phyloP scores from a whole-genome alignment of 352 stramenopile genomes.

The Plasmopara viticola region DNA sequence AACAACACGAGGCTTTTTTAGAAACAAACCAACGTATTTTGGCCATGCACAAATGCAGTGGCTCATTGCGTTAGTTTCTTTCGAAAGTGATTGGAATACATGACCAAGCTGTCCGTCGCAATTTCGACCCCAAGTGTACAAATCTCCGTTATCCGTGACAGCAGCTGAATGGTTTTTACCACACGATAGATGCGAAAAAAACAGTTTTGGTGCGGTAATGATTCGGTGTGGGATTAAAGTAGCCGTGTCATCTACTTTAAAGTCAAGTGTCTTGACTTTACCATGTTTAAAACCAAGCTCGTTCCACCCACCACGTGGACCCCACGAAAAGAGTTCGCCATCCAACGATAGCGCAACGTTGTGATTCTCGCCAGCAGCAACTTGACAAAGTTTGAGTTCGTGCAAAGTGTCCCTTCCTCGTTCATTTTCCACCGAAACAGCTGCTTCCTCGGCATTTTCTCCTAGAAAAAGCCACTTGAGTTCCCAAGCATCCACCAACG shows the following conservation, averaged over 20 bases:
- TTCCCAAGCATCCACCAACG: conserved; percentile 43
- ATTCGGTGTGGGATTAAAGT: conserved; percentile 32
- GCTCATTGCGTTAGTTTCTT: conserved; percentile 27
- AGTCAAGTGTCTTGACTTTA: conserved; percentile 11
- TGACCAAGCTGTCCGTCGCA: conserved; percentile 84
- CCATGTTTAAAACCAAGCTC: conserved; percentile 38
- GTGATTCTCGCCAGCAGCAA: conserved; percentile 51
- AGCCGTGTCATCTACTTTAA: conserved; percentile 12
- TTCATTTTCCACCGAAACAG: background rate
- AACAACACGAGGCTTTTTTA: conserved; percentile 33
- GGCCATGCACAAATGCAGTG: conserved; percentile 66
- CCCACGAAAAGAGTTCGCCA: conserved; percentile 63
- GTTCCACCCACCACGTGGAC: conserved; percentile 23
- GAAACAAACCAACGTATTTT: conserved; percentile 61
- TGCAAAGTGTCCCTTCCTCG: conserved; percentile 20
- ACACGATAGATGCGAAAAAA: conserved; percentile 61
- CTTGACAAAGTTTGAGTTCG: conserved; percentile 44
- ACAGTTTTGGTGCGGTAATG: conserved; percentile 33
- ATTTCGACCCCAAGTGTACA: conserved; percentile 88
- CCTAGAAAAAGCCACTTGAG: conserved; percentile 29
- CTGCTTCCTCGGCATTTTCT: background rate
- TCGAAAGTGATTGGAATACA: conserved; percentile 25
- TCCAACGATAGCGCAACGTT: conserved; percentile 51
- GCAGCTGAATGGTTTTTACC: conserved; percentile 65
- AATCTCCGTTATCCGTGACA: conserved; percentile 66